A percentile compares a stretch with the other conserved stretches of the same genome.
Evolutionary conservation across 2,329 filamentous ascomycete genomes (phyloP).

Genomic region (Diaporthe ilicicola): DNA sequence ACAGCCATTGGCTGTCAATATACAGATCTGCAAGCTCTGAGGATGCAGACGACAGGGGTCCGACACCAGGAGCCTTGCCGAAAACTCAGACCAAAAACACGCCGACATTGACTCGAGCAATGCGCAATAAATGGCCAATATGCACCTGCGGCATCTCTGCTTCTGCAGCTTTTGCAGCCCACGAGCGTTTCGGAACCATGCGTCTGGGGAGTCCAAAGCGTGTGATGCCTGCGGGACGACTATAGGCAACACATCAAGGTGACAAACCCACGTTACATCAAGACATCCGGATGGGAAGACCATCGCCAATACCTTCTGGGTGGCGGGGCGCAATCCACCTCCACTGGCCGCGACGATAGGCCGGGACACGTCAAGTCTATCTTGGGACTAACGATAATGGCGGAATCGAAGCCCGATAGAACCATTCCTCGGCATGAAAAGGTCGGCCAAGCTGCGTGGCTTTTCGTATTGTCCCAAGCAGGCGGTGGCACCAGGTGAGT

Average conservation of each 20-base stretch:
- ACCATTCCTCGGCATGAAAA: neutral
- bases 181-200: neutral
- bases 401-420: neutral
- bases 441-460: neutral
- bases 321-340: neutral
- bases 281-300: neutral
- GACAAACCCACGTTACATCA: neutral
- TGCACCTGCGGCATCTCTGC: no score
- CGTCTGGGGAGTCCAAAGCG: neutral
- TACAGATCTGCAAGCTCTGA: constrained; percentile 22
- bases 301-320: neutral
- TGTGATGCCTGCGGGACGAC: neutral
- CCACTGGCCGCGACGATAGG: neutral
- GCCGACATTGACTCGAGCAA: constrained; percentile 21
- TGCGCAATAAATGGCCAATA: constrained; percentile 3
- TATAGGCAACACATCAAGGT: neutral
- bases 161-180: neutral
- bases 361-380: no score
- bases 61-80: constrained; percentile 2
- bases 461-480: constrained; percentile 7
- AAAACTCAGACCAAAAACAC: constrained; percentile 13
- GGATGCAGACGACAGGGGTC: constrained; percentile 3
- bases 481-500: neutral
- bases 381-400: neutral
- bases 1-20: neutral